Percentiles rank a stretch among this genome's conserved stretches.
Conservation (phyloP, 2,329 filamentous ascomycete genomes). For the Microsporum audouinii region DNA sequence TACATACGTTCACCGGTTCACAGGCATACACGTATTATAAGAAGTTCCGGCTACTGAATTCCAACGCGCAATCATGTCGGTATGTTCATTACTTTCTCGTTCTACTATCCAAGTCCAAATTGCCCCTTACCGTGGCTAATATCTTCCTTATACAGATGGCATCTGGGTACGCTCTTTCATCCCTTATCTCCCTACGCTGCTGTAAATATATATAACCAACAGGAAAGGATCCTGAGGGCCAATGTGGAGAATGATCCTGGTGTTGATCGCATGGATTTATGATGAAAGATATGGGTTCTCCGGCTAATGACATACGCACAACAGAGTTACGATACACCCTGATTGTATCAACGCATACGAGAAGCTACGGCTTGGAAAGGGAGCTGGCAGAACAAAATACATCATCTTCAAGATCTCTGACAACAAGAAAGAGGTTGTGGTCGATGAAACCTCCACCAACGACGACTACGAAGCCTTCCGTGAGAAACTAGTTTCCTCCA, state of each 20-base stretch:
- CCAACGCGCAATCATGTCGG: constrained; percentile 1
- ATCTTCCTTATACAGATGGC: constrained; percentile 8
- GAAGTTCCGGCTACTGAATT: neutral
- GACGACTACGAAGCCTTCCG: constrained; percentile 40
- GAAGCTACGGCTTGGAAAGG: constrained; percentile 36
- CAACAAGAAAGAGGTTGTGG: constrained; percentile 39
- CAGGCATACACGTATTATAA: neutral
- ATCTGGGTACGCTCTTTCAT: constrained; percentile 10
- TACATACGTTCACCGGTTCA: neutral
- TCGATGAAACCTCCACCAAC: constrained; percentile 36
- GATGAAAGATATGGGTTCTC: neutral
- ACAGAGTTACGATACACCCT: constrained; percentile 37
- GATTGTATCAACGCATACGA: constrained; percentile 39
- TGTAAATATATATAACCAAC: neutral
- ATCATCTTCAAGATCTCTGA: constrained; percentile 44
- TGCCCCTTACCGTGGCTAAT: neutral
- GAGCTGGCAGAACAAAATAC: constrained; percentile 32
- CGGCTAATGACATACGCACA: neutral
- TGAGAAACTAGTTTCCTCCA: constrained; percentile 33
- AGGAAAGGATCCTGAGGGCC: neutral
- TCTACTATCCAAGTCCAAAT: neutral
- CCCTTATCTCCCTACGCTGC: neutral
- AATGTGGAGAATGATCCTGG: neutral
- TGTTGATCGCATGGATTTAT: neutral
- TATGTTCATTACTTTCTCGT: neutral